Evolutionary conservation across 768 basidiomycete species (phyloP), one percentile per base, ranked within the genome.

Genomic region (Rubroboletus satanas): DNA sequence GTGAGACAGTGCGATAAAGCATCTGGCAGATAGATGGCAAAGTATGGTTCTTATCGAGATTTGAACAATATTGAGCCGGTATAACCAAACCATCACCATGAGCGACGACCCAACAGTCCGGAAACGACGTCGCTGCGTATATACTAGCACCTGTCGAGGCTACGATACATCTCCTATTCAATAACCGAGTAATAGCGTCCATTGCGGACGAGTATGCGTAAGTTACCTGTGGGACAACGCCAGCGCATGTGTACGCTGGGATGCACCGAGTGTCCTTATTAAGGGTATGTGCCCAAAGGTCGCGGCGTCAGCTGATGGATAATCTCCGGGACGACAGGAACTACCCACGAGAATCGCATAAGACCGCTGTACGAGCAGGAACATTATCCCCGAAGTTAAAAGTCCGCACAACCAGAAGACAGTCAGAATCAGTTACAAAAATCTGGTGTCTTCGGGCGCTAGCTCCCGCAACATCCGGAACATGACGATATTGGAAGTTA

Each of bases 401-500:
- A 21, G 14, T 26, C 36, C 54, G 17, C 32, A 36, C 45, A 36
- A 31, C 28, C n/a, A 5, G 28, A 11, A 36, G 21, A 23, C 12
- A 45, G 32, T 26, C 26, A 31, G 23, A 39, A 9, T 44, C 10
- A 5, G 42, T 46, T 45, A 79, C 77, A 76, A 78, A 59, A 79
- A 76, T 5, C 75, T 64, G 15, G 71, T 77, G 32, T 71, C 70
- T 23, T 70, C 67, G 0, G 75, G 67, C 7, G 70, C 61, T 9
- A 75, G 48, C 39, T 70, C 70, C 35, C 66, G 71, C 45, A 71
- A 57, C 70, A 73, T 66, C 3, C 79, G 73, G 32, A 80, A 66
- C 71, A 80, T 69, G 56, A 75, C 76, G 42, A 78, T 67, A 48
- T 78, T 80, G 11, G 77, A 75, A 0, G 77, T 79, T 56, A 80